A percentile compares a stretch with the other conserved stretches of the same genome.
Conservation (phyloP, 768 basidiomycete species). For the Panaeolus cyanescens region DNA sequence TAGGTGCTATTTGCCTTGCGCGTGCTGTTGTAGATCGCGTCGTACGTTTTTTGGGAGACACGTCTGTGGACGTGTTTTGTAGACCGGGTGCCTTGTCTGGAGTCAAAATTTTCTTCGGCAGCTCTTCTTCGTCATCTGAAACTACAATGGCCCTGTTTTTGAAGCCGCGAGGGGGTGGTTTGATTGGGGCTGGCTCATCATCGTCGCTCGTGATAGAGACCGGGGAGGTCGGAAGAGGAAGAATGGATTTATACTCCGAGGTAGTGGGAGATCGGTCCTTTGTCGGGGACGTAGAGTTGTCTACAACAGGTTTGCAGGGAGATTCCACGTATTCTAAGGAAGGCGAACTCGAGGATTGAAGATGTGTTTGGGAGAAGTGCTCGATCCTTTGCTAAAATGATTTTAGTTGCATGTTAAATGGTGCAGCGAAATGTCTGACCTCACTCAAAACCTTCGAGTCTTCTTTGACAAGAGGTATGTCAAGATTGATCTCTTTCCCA, state of each 20-base stretch:
- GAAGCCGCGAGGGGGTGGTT: background rate
- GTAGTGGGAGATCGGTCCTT: background rate
- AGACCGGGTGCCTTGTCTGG: conserved; percentile 22
- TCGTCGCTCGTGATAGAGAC: conserved; percentile 6
- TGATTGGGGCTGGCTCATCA: background rate
- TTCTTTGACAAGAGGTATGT: background rate
- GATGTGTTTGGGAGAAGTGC: background rate
- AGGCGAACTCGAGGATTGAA: background rate
- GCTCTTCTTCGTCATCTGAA: conserved; percentile 14
- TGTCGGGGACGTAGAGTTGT: background rate
- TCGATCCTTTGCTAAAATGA: background rate
- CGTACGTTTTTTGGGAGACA: background rate
- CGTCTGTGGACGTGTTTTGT: too few relatives aligned
- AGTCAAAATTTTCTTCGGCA: background rate
- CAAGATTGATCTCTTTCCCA: conserved; percentile 22
- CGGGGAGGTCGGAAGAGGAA: background rate
- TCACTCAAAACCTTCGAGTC: background rate
- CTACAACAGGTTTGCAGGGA: background rate
- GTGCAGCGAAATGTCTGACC: background rate
- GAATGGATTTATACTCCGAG: background rate
- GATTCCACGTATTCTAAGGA: background rate
- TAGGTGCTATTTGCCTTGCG: background rate
- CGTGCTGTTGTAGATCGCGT: background rate
- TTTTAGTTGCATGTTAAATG: background rate
- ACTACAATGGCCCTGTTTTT: conserved; percentile 8